A percentile compares a stretch with the other conserved stretches of the same genome.
These are phyloP conservation scores for Boletus patriciae DNA, from an alignment of 768 basidiomycete genomes.

Conservation along the genomic window DNA sequence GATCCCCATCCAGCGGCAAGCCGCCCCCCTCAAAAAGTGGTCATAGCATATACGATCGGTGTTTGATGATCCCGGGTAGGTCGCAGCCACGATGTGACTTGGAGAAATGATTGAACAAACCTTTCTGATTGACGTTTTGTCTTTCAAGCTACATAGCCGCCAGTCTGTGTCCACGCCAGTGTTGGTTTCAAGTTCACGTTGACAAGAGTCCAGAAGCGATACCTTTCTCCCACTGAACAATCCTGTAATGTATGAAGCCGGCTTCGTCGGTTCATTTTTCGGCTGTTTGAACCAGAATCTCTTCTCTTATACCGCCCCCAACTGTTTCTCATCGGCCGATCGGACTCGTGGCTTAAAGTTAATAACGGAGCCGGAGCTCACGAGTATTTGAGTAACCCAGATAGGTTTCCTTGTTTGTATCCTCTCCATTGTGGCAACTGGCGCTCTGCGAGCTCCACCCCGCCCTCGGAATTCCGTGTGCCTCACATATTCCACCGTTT, in stretches of 20 bases:
- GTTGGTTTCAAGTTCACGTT: not conserved
- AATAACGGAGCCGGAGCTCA: not conserved
- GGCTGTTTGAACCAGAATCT: not conserved
- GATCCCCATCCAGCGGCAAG: not conserved
- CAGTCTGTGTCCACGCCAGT: not conserved
- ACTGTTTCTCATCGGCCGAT: not conserved
- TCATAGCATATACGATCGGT: not conserved
- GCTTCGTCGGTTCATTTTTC: not conserved
- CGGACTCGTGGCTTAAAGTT: not conserved
- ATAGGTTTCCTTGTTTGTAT: not conserved
- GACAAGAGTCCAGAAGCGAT: not conserved
- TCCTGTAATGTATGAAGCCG: not conserved
- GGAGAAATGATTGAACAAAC: too few relatives aligned
- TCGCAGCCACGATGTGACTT: not conserved
- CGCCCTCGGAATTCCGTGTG: not conserved
- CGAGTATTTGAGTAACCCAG: not conserved
- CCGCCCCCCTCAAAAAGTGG: not conserved
- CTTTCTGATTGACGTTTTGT: not conserved
- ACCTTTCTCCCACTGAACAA: not conserved
- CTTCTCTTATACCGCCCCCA: not conserved
- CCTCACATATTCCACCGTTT: not conserved
- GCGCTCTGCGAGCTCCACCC: not conserved
- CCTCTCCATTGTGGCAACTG: slow-evolving; percentile 6
- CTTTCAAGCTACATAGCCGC: not conserved
- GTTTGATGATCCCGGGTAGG: not conserved